phyloP scores from a whole-genome alignment of 306 rosid species.

The Potentilla sterilis region DNA sequence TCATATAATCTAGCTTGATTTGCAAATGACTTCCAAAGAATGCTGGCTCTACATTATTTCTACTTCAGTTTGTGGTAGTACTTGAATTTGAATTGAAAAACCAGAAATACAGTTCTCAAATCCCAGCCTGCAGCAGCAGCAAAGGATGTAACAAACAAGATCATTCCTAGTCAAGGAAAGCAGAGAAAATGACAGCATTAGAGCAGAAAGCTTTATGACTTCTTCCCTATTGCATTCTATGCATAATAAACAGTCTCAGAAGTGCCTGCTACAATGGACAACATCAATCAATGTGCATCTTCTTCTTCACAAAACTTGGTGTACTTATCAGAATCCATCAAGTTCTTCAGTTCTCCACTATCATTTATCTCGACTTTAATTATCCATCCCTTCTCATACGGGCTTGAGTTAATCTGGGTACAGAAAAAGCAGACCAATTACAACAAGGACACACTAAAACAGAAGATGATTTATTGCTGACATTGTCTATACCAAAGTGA shows the following conservation, averaged over 20 bases:
- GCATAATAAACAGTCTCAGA: not conserved
- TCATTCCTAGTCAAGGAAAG: slow-evolving; percentile 14
- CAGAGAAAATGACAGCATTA: slow-evolving; percentile 16
- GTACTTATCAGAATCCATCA: slow-evolving; percentile 85
- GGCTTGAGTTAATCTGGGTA: slow-evolving; percentile 71
- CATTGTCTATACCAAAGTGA: not conserved
- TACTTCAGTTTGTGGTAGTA: not conserved
- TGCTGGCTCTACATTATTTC: not conserved
- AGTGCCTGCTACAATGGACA: slow-evolving; percentile 6
- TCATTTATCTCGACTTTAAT: slow-evolving; percentile 69
- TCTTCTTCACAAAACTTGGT: slow-evolving; percentile 96
- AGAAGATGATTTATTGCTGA: not conserved
- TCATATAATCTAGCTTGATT: too few relatives aligned
- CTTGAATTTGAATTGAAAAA: not conserved
- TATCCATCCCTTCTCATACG: slow-evolving; percentile 83
- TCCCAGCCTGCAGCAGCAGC: not conserved
- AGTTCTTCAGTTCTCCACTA: slow-evolving; percentile 51
- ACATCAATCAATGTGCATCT: slow-evolving; percentile 62
- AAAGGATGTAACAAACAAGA: slow-evolving; percentile 13
- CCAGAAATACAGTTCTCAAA: not conserved
- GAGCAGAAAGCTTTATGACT: slow-evolving; percentile 17
- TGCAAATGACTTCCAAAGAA: not conserved
- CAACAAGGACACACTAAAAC: not conserved
- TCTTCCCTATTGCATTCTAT: slow-evolving; percentile 26
- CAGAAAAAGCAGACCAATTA: slow-evolving; percentile 18